Percentiles rank a stretch among this genome's conserved stretches.
Evolutionary conservation across 495 filamentous ascomycete species (phyloP).

Genomic region (Hyaloscypha bicolor): DNA sequence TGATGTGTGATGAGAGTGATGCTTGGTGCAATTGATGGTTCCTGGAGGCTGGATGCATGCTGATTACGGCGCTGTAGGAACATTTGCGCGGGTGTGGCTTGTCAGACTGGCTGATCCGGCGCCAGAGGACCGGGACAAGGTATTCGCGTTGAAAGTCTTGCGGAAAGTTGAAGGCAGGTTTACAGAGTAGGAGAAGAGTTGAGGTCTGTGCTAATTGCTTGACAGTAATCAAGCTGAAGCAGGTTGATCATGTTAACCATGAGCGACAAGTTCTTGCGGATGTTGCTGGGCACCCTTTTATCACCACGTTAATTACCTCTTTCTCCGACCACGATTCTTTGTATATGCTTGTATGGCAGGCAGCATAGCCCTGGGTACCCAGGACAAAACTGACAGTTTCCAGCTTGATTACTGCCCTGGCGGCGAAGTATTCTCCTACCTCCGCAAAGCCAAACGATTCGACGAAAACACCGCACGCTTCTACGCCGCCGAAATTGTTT

Average conservation of each 20-base stretch:
- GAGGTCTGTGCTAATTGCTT: conserved; percentile 26
- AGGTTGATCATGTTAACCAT: conserved; percentile 95
- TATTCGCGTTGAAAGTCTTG: conserved; percentile 92
- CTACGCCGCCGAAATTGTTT: conserved; percentile 93
- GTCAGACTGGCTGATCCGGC: conserved; percentile 61
- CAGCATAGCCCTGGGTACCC: background rate
- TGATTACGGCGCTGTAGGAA: conserved; percentile 57
- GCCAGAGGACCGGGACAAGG: conserved; percentile 61
- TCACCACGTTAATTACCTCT: conserved; percentile 85
- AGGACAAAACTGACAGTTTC: background rate
- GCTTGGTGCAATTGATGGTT: conserved; percentile 19
- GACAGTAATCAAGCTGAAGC: conserved; percentile 92
- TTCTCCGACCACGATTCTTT: conserved; percentile 88
- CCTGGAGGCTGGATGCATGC: conserved; percentile 36
- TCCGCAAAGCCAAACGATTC: conserved; percentile 83
- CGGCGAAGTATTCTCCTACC: conserved; percentile 93
- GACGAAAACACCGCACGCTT: conserved; percentile 84
- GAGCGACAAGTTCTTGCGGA: conserved; percentile 85
- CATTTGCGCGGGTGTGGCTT: conserved; percentile 94
- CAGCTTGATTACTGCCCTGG: conserved; percentile 90
- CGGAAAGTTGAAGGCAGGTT: conserved; percentile 73
- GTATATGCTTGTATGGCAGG: conserved; percentile 78
- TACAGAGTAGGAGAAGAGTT: conserved; percentile 25
- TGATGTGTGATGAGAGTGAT: background rate
- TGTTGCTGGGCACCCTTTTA: conserved; percentile 92